Percentiles rank a stretch among this genome's conserved stretches.
phyloP scores from a whole-genome alignment of 2,329 filamentous ascomycete genomes.

The Exophiala calicioides region DNA sequence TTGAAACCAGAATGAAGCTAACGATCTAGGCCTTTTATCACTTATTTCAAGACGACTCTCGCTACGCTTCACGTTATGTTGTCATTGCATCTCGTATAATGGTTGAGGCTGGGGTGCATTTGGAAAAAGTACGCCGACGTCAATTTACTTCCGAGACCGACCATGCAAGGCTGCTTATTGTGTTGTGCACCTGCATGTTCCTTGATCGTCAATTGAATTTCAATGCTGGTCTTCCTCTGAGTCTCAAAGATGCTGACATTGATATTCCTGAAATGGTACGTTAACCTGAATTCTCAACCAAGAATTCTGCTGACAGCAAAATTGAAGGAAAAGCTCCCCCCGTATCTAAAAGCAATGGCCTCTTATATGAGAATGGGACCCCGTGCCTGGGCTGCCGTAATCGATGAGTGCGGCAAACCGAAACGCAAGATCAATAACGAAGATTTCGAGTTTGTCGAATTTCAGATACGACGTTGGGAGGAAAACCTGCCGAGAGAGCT shows the following conservation, averaged over 20 bases:
- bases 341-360: slow-evolving; percentile 17
- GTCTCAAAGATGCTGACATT: slow-evolving; percentile 14
- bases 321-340: slow-evolving; percentile 9
- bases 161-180: slow-evolving; percentile 8
- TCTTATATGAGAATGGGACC: slow-evolving; percentile 15
- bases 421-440: slow-evolving; percentile 14
- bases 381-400: slow-evolving; percentile 15
- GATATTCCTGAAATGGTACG: slow-evolving; percentile 16
- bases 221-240: slow-evolving; percentile 16
- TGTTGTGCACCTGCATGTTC: slow-evolving; percentile 12
- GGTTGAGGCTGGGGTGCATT: slow-evolving; percentile 16
- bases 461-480: slow-evolving; percentile 17
- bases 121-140: slow-evolving; percentile 6
- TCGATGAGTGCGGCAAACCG: slow-evolving; percentile 11
- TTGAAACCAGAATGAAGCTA: too few species aligned
- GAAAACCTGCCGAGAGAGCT: slow-evolving; percentile 15
- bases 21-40: slow-evolving; percentile 19
- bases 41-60: slow-evolving; percentile 14
- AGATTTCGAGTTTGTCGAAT: slow-evolving; percentile 15
- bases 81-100: slow-evolving; percentile 13
- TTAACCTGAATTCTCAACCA: background rate
- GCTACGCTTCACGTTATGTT: slow-evolving; percentile 17
- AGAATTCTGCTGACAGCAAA: background rate
- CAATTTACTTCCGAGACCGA: slow-evolving; percentile 1
- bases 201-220: slow-evolving; percentile 20